These are phyloP conservation scores for Stramenopiles sp. DNA, from an alignment of 352 stramenopile genomes.

Conservation along the genomic window DNA sequence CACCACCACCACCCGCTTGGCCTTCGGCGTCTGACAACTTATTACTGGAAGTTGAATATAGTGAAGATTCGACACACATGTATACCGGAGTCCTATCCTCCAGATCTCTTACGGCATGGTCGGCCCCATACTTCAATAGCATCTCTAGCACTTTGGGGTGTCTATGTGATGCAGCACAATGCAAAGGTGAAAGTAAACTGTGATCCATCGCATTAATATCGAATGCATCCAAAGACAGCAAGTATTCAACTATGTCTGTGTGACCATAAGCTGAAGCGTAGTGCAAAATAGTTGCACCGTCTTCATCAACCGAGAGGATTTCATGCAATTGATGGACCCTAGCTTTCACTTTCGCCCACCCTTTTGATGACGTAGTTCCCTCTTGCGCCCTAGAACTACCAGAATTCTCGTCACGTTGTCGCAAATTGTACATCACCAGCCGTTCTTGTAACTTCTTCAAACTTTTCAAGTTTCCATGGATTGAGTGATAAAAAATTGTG, in stretches of 20 bases:
- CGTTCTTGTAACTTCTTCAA: neutral
- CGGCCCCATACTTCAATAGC: neutral
- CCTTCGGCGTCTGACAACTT: no score
- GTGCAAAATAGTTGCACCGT: neutral
- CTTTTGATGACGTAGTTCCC: neutral
- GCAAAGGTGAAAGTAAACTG: neutral
- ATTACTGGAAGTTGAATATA: neutral
- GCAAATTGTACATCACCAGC: neutral
- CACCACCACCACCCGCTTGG: neutral
- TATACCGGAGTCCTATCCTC: neutral
- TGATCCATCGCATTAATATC: neutral
- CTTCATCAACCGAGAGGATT: neutral
- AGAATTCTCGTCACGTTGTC: neutral
- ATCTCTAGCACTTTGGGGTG: neutral
- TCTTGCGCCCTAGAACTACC: neutral
- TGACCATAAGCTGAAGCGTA: neutral
- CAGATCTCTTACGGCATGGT: neutral
- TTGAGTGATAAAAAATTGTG: neutral
- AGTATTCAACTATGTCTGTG: neutral
- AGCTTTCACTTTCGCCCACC: neutral
- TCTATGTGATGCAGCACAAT: neutral
- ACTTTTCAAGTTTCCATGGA: neutral
- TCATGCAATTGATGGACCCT: neutral
- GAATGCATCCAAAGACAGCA: neutral
- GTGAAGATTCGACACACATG: neutral